Base-by-base conservation (phyloP, 129 eudicot genomes). In the Flaveria brownii region DNA sequence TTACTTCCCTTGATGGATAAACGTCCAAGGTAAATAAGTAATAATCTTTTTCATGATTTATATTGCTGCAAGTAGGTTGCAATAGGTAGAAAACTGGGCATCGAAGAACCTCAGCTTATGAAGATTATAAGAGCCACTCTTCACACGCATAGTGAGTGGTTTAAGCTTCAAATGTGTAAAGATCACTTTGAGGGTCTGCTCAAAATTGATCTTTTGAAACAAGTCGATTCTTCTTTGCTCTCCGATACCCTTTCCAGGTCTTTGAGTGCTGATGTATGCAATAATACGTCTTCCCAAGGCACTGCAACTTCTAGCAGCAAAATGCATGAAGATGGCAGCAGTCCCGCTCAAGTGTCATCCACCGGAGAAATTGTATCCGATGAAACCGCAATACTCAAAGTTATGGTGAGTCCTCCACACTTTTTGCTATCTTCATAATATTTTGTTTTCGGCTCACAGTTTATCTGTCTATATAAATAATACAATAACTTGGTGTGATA, bases 131-230 rank as follows among this genome's bases (percentile, higher is more conserved):
- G 91, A 85, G 88, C 92, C 9, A 82, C 91, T 9, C 89, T 88
- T 18, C 71, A 89, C 84, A 86, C 96, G 10, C 97, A 95, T 57
- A 78, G 18, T 52, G 97, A 91, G 69, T 95, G 92, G 96, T 89
- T 91, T 75, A 91, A 95, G 74, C 92, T 89, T 65, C 97, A 89
- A 79, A 91, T 92, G 97, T 87, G 96, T 70, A 95, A 95, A 81
- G 97, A 91, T 71, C 89, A 83, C 39, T 91, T 91, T 72, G 96
- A 89, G 83, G 87, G 92, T 68, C 82, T 91, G 14, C 50, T 91
- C 64, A 91, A 87, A 83, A 95, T 91, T 65, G 83, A 95, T 71
- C 73, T 78, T 18, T 60, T 91, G 41, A 91, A 88, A 85, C 92
- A 85, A 76, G 79, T 86, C 39, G 78, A 83, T 60, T 47, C 74